Evolutionary conservation across 257 asterid genomes (phyloP).

Genomic region (Perilla frutescens): DNA sequence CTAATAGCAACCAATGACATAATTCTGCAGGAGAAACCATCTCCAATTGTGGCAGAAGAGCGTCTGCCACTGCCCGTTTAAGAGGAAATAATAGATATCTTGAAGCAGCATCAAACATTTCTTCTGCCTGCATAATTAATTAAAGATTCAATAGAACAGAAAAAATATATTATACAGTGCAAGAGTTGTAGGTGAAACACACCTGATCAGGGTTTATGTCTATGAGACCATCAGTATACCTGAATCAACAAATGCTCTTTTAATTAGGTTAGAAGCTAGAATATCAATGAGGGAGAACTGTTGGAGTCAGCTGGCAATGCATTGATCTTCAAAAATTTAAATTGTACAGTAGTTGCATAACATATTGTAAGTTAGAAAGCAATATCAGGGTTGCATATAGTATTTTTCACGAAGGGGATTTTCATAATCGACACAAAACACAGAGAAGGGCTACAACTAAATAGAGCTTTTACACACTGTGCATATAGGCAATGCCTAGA

Average conservation of each 20-base stretch:
- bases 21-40: conserved; percentile 82
- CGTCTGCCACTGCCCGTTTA: conserved; percentile 97
- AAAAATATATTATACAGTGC: conserved; percentile 16
- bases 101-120: conserved; percentile 94
- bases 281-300: conserved; percentile 24
- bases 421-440: too few species aligned
- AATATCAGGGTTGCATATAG: too few species aligned
- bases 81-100: conserved; percentile 94
- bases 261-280: conserved; percentile 15
- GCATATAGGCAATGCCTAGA: too few species aligned
- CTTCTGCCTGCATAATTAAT: conserved; percentile 69
- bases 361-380: too few species aligned
- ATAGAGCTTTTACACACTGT: too few species aligned
- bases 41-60: conserved; percentile 79
- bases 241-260: conserved; percentile 44
- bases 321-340: background rate
- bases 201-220: conserved; percentile 85
- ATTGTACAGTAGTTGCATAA: too few species aligned
- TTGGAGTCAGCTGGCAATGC: background rate
- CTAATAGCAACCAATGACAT: conserved; percentile 85
- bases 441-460: too few species aligned
- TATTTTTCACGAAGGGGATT: too few species aligned
- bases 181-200: conserved; percentile 34
- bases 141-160: conserved; percentile 29
- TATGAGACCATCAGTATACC: conserved; percentile 86